These are phyloP conservation scores for Ajuga reptans DNA, from an alignment of 305 asterid genomes.

Conservation along the genomic window DNA sequence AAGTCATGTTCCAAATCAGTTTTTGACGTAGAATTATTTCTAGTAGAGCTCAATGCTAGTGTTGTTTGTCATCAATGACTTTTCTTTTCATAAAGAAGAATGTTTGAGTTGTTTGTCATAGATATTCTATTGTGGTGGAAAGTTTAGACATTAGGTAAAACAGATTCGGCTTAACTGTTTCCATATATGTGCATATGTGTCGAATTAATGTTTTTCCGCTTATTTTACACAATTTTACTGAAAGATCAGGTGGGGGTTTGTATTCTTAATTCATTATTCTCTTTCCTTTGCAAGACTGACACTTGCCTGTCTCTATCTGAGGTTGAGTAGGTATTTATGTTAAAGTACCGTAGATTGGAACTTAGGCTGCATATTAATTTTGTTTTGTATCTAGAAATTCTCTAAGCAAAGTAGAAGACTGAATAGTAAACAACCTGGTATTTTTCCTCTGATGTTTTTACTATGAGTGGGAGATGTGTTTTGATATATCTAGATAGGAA, in stretches of 20 bases:
- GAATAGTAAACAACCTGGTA: background rate
- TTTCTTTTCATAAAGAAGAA: background rate
- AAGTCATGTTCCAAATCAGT: background rate
- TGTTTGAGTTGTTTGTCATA: background rate
- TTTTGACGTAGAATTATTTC: background rate
- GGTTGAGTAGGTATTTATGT: background rate
- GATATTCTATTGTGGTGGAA: background rate
- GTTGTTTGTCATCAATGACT: background rate
- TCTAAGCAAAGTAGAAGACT: background rate
- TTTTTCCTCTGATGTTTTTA: background rate
- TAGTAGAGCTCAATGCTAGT: background rate
- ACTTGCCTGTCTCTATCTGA: background rate
- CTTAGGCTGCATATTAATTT: background rate
- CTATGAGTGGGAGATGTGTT: background rate
- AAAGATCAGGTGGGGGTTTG: background rate
- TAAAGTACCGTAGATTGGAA: constrained; percentile 7
- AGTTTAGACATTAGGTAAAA: background rate
- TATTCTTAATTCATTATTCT: background rate
- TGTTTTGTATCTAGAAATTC: constrained; percentile 6
- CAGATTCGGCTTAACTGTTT: background rate
- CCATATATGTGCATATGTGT: background rate
- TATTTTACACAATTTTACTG: background rate
- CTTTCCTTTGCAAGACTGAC: background rate
- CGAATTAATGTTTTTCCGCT: background rate
- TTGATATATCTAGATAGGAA: constrained; percentile 14